phyloP scores from a whole-genome alignment of 192 early-diverging fungal species.

The Geranomyces michiganensis region DNA sequence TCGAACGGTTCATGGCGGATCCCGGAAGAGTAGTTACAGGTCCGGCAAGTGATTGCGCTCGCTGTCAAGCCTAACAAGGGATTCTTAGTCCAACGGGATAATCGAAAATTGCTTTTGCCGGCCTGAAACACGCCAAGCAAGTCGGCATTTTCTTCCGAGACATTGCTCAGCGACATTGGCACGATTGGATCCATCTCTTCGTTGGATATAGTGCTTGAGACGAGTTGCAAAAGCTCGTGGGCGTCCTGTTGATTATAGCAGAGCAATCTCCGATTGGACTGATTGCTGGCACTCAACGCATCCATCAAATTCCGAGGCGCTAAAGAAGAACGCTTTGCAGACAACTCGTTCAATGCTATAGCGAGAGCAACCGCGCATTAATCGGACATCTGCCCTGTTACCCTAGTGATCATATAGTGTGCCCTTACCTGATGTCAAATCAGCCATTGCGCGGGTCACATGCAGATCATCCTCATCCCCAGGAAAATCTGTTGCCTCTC shows the following conservation, averaged over 20 bases:
- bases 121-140: slow-evolving; percentile 9
- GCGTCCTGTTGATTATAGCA: slow-evolving; percentile 51
- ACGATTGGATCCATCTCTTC: slow-evolving; percentile 50
- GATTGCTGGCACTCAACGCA: slow-evolving; percentile 40
- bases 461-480: slow-evolving; percentile 8
- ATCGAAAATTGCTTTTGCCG: background rate
- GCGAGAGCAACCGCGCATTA: no score
- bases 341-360: slow-evolving; percentile 32
- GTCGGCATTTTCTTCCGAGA: background rate
- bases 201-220: slow-evolving; percentile 70
- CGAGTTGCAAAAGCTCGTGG: slow-evolving; percentile 34
- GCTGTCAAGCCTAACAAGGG: slow-evolving; percentile 81
- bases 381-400: no score
- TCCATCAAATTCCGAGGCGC: slow-evolving; percentile 34
- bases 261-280: slow-evolving; percentile 36
- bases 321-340: slow-evolving; percentile 6
- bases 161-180: background rate
- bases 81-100: slow-evolving; percentile 36
- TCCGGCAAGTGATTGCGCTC: slow-evolving; percentile 72
- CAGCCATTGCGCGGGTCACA: slow-evolving; percentile 8
- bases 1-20: slow-evolving; percentile 82
- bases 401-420: background rate
- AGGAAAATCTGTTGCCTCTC: background rate
- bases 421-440: slow-evolving; percentile 13
- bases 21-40: slow-evolving; percentile 79